Percentiles rank a stretch among this genome's conserved stretches.
Conservation (phyloP, 2,329 filamentous ascomycete genomes). For the Incumbomyces delicatus region DNA sequence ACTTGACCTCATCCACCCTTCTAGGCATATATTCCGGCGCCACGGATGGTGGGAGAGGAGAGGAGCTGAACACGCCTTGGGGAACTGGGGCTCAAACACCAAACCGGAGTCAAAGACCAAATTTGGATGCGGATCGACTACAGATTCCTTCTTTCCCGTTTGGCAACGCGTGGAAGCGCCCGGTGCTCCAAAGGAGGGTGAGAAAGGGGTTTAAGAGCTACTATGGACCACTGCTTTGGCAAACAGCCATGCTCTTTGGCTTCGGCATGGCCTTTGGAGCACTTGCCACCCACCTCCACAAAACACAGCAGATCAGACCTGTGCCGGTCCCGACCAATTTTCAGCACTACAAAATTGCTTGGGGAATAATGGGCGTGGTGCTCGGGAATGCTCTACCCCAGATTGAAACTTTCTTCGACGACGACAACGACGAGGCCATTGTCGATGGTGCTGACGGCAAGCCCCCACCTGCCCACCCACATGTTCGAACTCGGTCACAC, state of each 20-base stretch:
- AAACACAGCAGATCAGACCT: constrained; percentile 53
- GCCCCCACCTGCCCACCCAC: constrained; percentile 16
- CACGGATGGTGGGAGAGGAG: constrained; percentile 44
- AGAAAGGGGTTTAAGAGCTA: constrained; percentile 32
- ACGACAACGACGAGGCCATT: constrained; percentile 14
- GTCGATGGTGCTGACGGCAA: not conserved
- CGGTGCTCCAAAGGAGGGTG: constrained; percentile 9
- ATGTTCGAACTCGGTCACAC: constrained; percentile 25
- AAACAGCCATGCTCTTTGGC: constrained; percentile 59
- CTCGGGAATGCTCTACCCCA: constrained; percentile 74
- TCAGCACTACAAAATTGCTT: constrained; percentile 65
- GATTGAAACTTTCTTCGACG: constrained; percentile 63
- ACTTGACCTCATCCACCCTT: constrained; percentile 80
- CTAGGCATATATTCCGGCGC: constrained; percentile 79
- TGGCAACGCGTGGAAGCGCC: not conserved
- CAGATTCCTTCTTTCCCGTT: constrained; percentile 14
- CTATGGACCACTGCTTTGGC: constrained; percentile 46
- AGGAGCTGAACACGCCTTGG: constrained; percentile 62
- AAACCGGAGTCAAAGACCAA: constrained; percentile 33
- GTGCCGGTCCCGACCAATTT: constrained; percentile 48
- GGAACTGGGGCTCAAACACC: constrained; percentile 68
- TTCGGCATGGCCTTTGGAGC: constrained; percentile 77
- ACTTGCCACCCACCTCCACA: constrained; percentile 69
- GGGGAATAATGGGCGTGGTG: constrained; percentile 69
- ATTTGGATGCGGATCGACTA: constrained; percentile 33